A percentile compares a stretch with the other conserved stretches of the same genome.
Evolutionary conservation across 257 asterid genomes (phyloP).

Genomic region (Primulina tabacum): DNA sequence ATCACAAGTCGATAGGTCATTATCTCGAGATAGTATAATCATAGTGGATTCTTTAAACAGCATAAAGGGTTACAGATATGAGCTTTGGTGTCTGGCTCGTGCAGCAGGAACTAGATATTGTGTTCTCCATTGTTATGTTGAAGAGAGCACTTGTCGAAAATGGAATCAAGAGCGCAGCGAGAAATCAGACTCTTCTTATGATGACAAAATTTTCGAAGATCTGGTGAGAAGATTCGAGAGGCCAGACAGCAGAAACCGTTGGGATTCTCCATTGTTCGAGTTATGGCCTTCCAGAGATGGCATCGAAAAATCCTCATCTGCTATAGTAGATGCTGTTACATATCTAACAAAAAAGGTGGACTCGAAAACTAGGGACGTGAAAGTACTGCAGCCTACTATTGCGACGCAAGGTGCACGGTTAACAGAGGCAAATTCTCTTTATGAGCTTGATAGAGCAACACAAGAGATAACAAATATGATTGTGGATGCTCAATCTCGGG

Average conservation of each 20-base stretch:
- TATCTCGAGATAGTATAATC: slow-evolving; percentile 69
- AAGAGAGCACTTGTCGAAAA: slow-evolving; percentile 49
- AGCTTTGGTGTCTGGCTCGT: slow-evolving; percentile 97
- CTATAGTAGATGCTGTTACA: slow-evolving; percentile 67
- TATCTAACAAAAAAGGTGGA: slow-evolving; percentile 80
- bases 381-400: slow-evolving; percentile 84
- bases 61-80: slow-evolving; percentile 97
- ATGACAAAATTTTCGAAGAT: slow-evolving; percentile 73
- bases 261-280: slow-evolving; percentile 98
- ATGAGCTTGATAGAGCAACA: slow-evolving; percentile 91
- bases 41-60: slow-evolving; percentile 89
- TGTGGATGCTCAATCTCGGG: slow-evolving; percentile 77
- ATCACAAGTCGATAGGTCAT: slow-evolving; percentile 89
- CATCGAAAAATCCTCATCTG: slow-evolving; percentile 56
- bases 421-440: slow-evolving; percentile 74
- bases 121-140: slow-evolving; percentile 75
- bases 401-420: slow-evolving; percentile 73
- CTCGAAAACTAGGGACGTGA: slow-evolving; percentile 80
- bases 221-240: slow-evolving; percentile 83
- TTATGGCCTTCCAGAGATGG: slow-evolving; percentile 69
- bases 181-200: slow-evolving; percentile 44
- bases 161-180: slow-evolving; percentile 77
- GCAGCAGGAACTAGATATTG: slow-evolving; percentile 92
- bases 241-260: slow-evolving; percentile 84
- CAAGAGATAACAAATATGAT: slow-evolving; percentile 70